These are phyloP conservation scores for Aspergillus indologenus DNA, from an alignment of 495 filamentous ascomycete genomes.

Conservation along the genomic window DNA sequence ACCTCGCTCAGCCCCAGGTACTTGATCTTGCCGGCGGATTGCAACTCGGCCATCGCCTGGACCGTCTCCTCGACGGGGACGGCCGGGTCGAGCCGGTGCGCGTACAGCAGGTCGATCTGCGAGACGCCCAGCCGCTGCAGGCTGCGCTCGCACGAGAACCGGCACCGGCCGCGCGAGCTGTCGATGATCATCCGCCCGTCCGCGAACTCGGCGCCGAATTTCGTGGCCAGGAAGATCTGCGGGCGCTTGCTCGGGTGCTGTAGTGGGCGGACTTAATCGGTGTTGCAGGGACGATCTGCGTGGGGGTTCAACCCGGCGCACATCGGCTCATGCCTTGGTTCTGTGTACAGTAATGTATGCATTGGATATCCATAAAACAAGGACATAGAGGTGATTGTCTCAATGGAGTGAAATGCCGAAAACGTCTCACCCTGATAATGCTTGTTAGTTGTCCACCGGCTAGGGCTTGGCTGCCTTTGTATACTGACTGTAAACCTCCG, in stretches of 20 bases:
- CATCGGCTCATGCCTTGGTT: no score
- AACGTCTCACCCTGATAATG: no score
- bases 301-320: no score
- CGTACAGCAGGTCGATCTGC: constrained; percentile 44
- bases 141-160: constrained; percentile 42
- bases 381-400: no score
- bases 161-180: constrained; percentile 45
- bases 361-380: no score
- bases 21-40: constrained; percentile 30
- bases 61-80: constrained; percentile 51
- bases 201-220: constrained; percentile 39
- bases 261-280: no score
- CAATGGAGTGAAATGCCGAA: no score
- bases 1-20: constrained; percentile 13
- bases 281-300: no score
- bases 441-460: no score
- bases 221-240: constrained; percentile 56
- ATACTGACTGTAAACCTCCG: no score
- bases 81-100: constrained; percentile 33
- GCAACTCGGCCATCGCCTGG: constrained; percentile 44
- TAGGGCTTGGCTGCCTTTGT: no score
- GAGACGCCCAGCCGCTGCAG: constrained; percentile 41
- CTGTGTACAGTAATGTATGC: no score
- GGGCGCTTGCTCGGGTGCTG: constrained; percentile 46
- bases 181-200: constrained; percentile 25